Base-by-base conservation (phyloP, 2,329 filamentous ascomycete genomes). In the Sporothrix sp. region DNA sequence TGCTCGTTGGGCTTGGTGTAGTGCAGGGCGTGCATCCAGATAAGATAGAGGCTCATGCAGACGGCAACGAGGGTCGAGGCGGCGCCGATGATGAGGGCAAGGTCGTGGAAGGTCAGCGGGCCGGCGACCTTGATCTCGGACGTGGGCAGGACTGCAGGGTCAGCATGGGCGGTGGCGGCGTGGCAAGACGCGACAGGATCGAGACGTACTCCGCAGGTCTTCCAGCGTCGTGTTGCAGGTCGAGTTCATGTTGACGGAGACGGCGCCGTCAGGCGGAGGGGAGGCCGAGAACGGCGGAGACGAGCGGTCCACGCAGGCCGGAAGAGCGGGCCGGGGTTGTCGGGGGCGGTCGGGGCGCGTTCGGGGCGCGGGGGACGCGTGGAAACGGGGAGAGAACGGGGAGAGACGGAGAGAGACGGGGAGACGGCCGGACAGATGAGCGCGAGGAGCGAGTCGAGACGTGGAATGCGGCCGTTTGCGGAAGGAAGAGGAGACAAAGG, bases 1-100 rank as follows among this genome's bases (percentile, higher is more conserved):
- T 82, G 78, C 63, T 81, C 76, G 50, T 68, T 64, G 7, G 78
- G 78, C 51, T 78, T 77, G 23, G 78, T 81, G 60, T 82, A 82
- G 64, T 81, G 72, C 16, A 70, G 57, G 27, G 78, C 76, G 67
- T 82, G 79, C 68, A 74, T 73, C 63, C 67, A 76, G 54, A 81
- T 74, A 33, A 81, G 68, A 57, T 72, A 79, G 44, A 80, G 63
- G 51, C 77, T 79, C 36, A 75, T 62, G 39, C 71, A 48, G n/a
- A 73, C 70, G 35, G 78, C 70, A 28, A 81, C 62, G 52, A 75
- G 60, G 4, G 76, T 70, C 45, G 68, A 71, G 40, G 63, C 68
- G 38, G 69, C 74, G 23, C 68, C 67, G 38, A 80, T 69, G 53
- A 79, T 67, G 53, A 77, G 65, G 30, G 75, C 74, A 28, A 81